Evolutionary conservation across 169 alveolate species (phyloP).

Genomic region (Eimeria mitis): DNA sequence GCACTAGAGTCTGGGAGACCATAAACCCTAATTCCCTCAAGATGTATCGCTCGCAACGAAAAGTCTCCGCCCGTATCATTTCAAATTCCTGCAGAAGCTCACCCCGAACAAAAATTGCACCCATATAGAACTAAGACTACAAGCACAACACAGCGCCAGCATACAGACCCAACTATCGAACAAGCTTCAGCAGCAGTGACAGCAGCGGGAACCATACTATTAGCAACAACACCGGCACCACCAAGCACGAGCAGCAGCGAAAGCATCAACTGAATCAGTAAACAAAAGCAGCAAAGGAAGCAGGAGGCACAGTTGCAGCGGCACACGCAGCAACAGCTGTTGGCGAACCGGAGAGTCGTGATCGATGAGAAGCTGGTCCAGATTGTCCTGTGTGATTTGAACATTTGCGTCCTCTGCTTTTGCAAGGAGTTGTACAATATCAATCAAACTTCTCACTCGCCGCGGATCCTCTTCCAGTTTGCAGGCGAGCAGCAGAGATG

Average conservation of each 20-base stretch:
- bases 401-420: conserved; percentile 53
- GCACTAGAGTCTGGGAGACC: conserved; percentile 87
- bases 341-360: conserved; percentile 58
- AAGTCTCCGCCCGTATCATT: conserved; percentile 87
- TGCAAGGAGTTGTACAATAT: conserved; percentile 88
- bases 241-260: not conserved
- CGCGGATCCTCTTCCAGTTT: conserved; percentile 94
- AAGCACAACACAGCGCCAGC: not conserved
- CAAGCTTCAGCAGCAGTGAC: not conserved
- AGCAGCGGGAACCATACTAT: not conserved
- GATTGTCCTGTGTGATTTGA: conserved; percentile 50
- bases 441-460: conserved; percentile 90
- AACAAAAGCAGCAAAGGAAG: not conserved
- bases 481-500: conserved; percentile 92
- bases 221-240: not conserved
- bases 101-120: not conserved
- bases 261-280: not conserved
- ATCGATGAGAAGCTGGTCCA: conserved; percentile 56
- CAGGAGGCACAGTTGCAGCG: not conserved
- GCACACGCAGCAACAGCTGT: not conserved
- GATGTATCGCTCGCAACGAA: conserved; percentile 92
- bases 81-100: conserved; percentile 67
- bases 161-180: not conserved
- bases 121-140: not conserved
- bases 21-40: conserved; percentile 93